Evolutionary conservation across 306 rosid genomes (phyloP).

Genomic region (Ormosia semicastrata): DNA sequence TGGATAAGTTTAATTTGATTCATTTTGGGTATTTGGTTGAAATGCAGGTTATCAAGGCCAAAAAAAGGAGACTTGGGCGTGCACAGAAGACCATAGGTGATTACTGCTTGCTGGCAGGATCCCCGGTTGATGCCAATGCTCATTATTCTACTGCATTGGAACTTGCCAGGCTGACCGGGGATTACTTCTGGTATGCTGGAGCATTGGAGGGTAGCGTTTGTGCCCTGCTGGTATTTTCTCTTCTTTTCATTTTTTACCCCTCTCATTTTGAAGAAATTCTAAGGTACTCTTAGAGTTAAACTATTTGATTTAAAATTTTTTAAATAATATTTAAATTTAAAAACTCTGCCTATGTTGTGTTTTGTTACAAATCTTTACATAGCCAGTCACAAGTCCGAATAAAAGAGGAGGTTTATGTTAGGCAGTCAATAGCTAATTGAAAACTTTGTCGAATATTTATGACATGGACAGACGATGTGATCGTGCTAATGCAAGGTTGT

Average conservation of each 20-base stretch:
- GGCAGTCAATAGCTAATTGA: no score
- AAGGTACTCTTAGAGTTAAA: neutral
- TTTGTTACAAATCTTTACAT: no score
- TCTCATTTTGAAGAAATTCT: neutral
- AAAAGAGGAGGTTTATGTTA: no score
- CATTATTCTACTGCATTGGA: conserved; percentile 88
- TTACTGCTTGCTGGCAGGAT: conserved; percentile 92
- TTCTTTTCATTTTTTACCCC: neutral
- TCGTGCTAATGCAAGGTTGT: no score
- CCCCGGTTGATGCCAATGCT: conserved; percentile 97
- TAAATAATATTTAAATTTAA: neutral
- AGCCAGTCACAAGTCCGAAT: no score
- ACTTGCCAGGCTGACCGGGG: conserved; percentile 88
- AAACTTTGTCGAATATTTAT: no score
- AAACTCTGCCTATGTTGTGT: no score
- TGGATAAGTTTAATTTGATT: conserved; percentile 13
- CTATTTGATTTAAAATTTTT: neutral
- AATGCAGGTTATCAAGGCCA: conserved; percentile 90
- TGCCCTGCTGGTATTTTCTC: conserved; percentile 72
- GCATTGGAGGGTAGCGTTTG: conserved; percentile 96
- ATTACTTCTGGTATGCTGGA: conserved; percentile 95
- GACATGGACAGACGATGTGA: no score
- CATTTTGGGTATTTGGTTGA: conserved; percentile 24
- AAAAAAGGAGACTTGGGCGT: conserved; percentile 94
- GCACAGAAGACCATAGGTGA: conserved; percentile 98